Base-by-base conservation (phyloP, 2,329 filamentous ascomycete genomes). In the Monilinia polystroma region DNA sequence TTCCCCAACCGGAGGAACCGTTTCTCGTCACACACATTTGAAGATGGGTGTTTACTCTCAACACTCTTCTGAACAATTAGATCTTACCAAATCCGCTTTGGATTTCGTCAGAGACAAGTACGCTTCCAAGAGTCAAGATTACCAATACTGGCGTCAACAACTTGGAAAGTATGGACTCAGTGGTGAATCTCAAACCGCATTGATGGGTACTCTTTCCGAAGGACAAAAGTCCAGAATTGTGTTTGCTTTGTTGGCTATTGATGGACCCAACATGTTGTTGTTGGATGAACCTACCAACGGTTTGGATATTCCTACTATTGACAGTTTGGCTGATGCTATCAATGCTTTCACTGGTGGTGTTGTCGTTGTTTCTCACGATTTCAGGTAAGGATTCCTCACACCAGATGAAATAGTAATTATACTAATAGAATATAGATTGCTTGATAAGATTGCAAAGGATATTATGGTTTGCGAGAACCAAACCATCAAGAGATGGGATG, bases 381-480 rank as follows among this genome's bases (percentile, higher is more conserved):
- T 99, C 87, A 90, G 93, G 93, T 96, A 87, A 78, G 88, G 76
- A 29, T 66, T 16, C 47, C 7, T n/a, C 12, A 8, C 18, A 10
- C 26, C 8, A 23, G 23, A 23, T 12, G 20, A 43, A 55, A 41
- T 14, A 20, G 20, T 43, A 16, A 3, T 47, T 6, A 35, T 65
- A 69, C 80, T 81, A 75, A 83, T 73, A 68, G n/a, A 67, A 59
- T 45, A 55, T 60, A 74, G 96, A 94, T 84, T 99, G 76, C 88
- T 99, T 72, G 95, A 99, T 87, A 97, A 97, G 85, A 98, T 99
- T 79, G 95, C 95, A 75, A 99, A 99, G 86, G 92, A 99, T 80
- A 99, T 99, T 80, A 88, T 99, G 82, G 95, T 99, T 66, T 99
- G 96, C 81, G 95, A 99, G 83, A 93, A 99, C 88, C 93, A 93